Base-by-base conservation (phyloP, 306 rosid genomes). In the barrel medic (Medicago truncatula) region DNA sequence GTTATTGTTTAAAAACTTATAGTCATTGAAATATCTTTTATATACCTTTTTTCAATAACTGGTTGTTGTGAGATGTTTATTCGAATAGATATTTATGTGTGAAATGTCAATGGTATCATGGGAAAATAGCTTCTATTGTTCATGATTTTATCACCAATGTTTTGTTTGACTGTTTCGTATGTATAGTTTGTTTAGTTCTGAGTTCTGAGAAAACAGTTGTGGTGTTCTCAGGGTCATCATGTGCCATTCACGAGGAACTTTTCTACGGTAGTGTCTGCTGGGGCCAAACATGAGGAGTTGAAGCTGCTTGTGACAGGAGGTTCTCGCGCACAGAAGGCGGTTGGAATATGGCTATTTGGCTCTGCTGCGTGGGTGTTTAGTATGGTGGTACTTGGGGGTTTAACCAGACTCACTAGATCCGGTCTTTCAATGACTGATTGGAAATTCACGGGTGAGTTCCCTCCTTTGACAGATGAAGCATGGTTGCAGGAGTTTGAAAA, bases 351-450 rank as follows among this genome's bases (percentile, higher is more conserved):
- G 98, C 93, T 94, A 68, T 94, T 94, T 66, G 83, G 93, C 53
- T 91, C 97, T 5, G 95, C 98, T 1, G 90, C 93, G 0, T 94
- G 97, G 98, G 98, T 94, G 57, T 91, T 90, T 77, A 91, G 95
- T 82, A 91, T 91, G 97, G 97, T 94, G 58, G 41, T 94, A 18
- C 96, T 94, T 36, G 98, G 98, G 6, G 97, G 98, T 69, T 72
- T 90, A 60, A 94, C 96, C 16, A 81, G 97, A 72, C 87, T 94
- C 46, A 94, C 97, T 4, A 77, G 97, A 23, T 94, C 98, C 13
- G 98, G 98, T 66, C 71, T 66, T 17, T 66, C 71, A 20, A 66
- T 66, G 71, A 41, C 71, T 66, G 71, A 66, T 66, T 66, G 71
- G 71, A 66, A 66, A 66, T 66, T 66, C 52, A 20, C 71, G 18